Conservation (phyloP, 306 rosid species). For the Senna tora region DNA sequence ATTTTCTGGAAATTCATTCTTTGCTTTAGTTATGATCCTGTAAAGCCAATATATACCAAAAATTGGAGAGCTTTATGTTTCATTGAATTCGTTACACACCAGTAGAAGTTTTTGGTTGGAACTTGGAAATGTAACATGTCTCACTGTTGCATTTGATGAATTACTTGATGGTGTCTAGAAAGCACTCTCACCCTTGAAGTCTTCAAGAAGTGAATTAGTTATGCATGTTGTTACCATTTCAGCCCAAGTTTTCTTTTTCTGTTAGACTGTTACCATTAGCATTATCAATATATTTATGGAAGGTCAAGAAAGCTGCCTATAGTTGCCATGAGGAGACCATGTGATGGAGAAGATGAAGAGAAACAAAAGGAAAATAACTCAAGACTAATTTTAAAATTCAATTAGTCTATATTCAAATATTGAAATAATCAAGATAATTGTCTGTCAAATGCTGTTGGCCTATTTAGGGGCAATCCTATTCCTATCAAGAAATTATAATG, state of each 20-base stretch:
- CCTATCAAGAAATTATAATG: no score
- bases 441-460: no score
- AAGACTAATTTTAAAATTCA: no score
- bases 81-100: slow-evolving; percentile 1
- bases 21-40: slow-evolving; percentile 9
- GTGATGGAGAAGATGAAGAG: no score
- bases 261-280: no score
- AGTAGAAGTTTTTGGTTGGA: background rate
- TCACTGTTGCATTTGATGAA: background rate
- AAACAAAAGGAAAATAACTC: no score
- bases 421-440: no score
- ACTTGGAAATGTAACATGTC: slow-evolving; percentile 3
- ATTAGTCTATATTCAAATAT: no score
- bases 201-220: background rate
- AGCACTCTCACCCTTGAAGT: background rate
- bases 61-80: background rate
- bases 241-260: background rate
- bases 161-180: background rate
- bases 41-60: slow-evolving; percentile 13
- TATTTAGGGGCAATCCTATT: no score
- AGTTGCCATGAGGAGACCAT: no score
- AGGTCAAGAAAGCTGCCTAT: no score
- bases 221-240: background rate
- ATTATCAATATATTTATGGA: no score
- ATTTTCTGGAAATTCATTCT: slow-evolving; percentile 7